phyloP scores from a whole-genome alignment of 2,329 filamentous ascomycete genomes.

The Rhinocladiella mackenziei region DNA sequence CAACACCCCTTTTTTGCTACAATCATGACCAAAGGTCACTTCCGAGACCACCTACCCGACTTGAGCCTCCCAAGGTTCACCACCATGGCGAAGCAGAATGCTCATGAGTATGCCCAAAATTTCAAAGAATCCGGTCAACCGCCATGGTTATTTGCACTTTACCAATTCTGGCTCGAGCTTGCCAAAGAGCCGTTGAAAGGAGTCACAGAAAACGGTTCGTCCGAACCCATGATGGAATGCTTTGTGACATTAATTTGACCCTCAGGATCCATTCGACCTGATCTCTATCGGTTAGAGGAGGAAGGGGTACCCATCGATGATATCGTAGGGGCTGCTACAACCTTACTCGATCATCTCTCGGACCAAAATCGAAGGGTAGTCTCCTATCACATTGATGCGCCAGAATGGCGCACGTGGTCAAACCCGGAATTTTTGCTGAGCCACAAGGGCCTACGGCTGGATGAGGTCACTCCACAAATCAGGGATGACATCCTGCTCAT shows the following conservation, averaged over 20 bases:
- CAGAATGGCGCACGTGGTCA: slow-evolving; percentile 66
- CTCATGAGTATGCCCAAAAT: slow-evolving; percentile 57
- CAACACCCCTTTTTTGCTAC: no score
- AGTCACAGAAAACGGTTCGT: slow-evolving; percentile 62
- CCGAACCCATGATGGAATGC: not conserved
- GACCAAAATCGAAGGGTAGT: slow-evolving; percentile 49
- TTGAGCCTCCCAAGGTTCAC: slow-evolving; percentile 59
- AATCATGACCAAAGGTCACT: slow-evolving; percentile 39
- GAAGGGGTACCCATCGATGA: slow-evolving; percentile 57
- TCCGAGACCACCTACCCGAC: slow-evolving; percentile 60
- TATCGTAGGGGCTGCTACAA: slow-evolving; percentile 53
- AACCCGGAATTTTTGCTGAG: slow-evolving; percentile 71
- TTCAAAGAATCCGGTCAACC: slow-evolving; percentile 59
- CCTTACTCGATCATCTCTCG: slow-evolving; percentile 47
- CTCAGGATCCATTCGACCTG: slow-evolving; percentile 44
- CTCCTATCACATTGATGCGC: slow-evolving; percentile 62
- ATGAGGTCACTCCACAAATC: slow-evolving; percentile 52
- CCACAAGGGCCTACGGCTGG: slow-evolving; percentile 65
- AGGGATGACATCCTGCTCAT: slow-evolving; percentile 53
- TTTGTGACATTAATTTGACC: slow-evolving; percentile 7
- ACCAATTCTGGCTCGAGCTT: slow-evolving; percentile 56
- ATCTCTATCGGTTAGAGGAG: slow-evolving; percentile 58
- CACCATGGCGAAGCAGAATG: slow-evolving; percentile 59
- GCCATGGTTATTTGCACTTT: slow-evolving; percentile 63
- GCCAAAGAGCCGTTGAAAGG: slow-evolving; percentile 65